Conservation (phyloP, 352 stramenopile species). For the Paralagenidium karlingii region DNA sequence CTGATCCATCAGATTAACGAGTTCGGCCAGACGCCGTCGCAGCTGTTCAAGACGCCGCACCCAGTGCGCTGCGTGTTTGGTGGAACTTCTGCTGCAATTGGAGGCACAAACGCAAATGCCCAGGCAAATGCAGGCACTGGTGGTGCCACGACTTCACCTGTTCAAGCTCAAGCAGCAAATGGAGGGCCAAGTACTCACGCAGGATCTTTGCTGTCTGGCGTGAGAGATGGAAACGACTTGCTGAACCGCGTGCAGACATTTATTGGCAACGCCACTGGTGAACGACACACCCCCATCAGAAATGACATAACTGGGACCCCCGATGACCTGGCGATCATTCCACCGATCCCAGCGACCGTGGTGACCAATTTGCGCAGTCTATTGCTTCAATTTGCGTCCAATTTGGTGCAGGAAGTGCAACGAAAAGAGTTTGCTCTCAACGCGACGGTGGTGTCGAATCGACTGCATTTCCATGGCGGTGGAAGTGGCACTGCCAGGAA, state of each 20-base stretch:
- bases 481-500: too few relatives aligned
- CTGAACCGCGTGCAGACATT: constrained; percentile 32
- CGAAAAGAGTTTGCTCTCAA: too few relatives aligned
- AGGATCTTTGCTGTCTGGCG: background rate
- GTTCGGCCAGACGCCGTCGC: constrained; percentile 96
- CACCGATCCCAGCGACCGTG: too few relatives aligned
- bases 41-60: constrained; percentile 84
- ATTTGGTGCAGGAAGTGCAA: too few relatives aligned
- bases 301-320: too few relatives aligned
- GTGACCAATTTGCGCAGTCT: too few relatives aligned
- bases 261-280: too few relatives aligned
- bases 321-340: too few relatives aligned
- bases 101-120: background rate
- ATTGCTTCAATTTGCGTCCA: too few relatives aligned
- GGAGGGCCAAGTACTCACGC: background rate
- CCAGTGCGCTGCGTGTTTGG: constrained; percentile 1
- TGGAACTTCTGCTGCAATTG: background rate
- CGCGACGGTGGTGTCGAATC: too few relatives aligned
- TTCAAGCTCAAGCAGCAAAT: background rate
- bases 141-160: background rate
- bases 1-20: constrained; percentile 96
- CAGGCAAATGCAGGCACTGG: constrained; percentile 1
- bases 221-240: background rate
- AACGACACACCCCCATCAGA: too few relatives aligned
- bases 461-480: too few relatives aligned